Evolutionary conservation across 2,329 filamentous ascomycete species (phyloP).

Genomic region (Teratosphaeria zuluensis): DNA sequence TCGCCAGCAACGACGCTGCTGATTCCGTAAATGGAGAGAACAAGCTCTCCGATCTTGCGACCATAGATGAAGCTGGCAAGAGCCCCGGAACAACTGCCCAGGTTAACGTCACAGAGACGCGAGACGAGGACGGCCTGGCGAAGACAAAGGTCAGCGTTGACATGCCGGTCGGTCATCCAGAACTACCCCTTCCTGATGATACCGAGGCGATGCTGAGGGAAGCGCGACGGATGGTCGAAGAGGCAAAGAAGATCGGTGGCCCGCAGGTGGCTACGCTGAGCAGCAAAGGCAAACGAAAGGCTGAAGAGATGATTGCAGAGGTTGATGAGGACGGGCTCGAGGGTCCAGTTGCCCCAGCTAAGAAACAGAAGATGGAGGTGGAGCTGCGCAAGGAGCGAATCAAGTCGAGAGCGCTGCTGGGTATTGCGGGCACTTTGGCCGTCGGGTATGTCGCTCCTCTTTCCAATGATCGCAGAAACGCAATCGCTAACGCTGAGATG

Average conservation of each 20-base stretch:
- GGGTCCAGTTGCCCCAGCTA: constrained; percentile 41
- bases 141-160: constrained; percentile 68
- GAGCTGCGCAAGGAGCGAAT: constrained; percentile 79
- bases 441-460: constrained; percentile 63
- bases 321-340: constrained; percentile 40
- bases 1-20: constrained; percentile 14
- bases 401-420: constrained; percentile 73
- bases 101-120: constrained; percentile 12
- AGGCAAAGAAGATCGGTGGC: constrained; percentile 45
- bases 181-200: constrained; percentile 66
- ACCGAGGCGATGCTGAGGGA: constrained; percentile 74
- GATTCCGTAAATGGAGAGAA: constrained; percentile 10
- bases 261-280: not conserved
- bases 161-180: constrained; percentile 55
- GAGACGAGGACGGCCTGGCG: constrained; percentile 32
- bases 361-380: constrained; percentile 70
- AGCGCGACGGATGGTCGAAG: constrained; percentile 80
- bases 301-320: constrained; percentile 52
- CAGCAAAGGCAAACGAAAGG: constrained; percentile 58
- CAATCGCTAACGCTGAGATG: not conserved
- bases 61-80: not conserved
- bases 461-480: not conserved
- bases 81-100: constrained; percentile 1
- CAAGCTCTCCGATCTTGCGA: not conserved
- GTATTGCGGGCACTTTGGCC: constrained; percentile 76